phyloP scores from a whole-genome alignment of 1,139 yeast species.

The Magnusiomyces sp. region DNA sequence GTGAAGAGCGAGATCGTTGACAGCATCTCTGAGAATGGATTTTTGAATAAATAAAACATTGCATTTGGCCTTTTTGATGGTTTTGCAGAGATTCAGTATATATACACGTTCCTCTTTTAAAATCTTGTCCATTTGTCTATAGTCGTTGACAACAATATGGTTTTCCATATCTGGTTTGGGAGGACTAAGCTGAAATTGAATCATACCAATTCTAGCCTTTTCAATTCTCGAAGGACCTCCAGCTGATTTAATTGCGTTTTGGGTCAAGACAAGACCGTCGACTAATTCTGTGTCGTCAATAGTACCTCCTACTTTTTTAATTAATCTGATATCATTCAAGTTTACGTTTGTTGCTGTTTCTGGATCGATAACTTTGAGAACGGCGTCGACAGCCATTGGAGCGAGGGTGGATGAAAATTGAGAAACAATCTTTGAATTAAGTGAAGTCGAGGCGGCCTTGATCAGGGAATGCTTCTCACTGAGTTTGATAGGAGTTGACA shows the following conservation, averaged over 20 bases:
- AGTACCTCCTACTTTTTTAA: slow-evolving; percentile 95
- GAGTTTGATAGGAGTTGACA: slow-evolving; percentile 71
- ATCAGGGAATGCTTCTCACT: slow-evolving; percentile 72
- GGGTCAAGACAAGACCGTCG: slow-evolving; percentile 90
- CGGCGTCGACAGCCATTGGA: slow-evolving; percentile 93
- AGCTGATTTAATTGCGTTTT: slow-evolving; percentile 77
- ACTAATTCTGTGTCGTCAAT: slow-evolving; percentile 92
- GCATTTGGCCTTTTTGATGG: slow-evolving; percentile 93
- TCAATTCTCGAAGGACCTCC: slow-evolving; percentile 97
- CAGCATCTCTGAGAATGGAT: slow-evolving; percentile 93
- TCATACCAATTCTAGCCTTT: slow-evolving; percentile 84
- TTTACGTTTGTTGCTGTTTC: slow-evolving; percentile 63
- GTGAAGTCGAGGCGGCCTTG: slow-evolving; percentile 90
- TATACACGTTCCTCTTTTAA: slow-evolving; percentile 96
- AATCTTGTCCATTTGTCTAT: slow-evolving; percentile 98
- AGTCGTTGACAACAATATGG: slow-evolving; percentile 92
- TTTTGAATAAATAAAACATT: slow-evolving; percentile 90
- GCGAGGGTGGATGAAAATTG: slow-evolving; percentile 80
- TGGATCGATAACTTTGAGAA: slow-evolving; percentile 59
- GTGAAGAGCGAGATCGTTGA: slow-evolving; percentile 90
- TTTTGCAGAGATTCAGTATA: slow-evolving; percentile 86
- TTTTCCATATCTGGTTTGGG: slow-evolving; percentile 99
- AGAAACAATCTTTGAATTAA: slow-evolving; percentile 89
- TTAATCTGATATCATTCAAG: slow-evolving; percentile 74
- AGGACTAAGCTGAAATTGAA: slow-evolving; percentile 95